Evolutionary conservation across 1,284 basidiomycete genomes (phyloP).

Genomic region (Porogramme epimiltina): DNA sequence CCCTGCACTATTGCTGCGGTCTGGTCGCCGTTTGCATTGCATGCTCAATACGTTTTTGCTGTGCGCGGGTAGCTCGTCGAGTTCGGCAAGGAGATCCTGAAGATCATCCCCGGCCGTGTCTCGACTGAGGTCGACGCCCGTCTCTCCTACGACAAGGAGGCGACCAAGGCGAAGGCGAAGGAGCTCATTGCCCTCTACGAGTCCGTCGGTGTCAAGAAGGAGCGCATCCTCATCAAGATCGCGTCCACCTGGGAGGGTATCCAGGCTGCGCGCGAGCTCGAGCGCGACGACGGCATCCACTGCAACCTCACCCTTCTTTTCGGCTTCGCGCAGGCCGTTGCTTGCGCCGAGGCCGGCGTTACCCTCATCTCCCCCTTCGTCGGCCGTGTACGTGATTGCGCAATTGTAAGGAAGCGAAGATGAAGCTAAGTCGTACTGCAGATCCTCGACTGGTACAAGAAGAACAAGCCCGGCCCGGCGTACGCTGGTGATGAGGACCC

Average conservation of each 20-base stretch:
- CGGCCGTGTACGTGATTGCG: conserved; percentile 71
- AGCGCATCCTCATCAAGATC: conserved; percentile 98
- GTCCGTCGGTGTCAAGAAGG: conserved; percentile 87
- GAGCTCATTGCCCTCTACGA: conserved; percentile 95
- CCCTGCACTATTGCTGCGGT: neutral
- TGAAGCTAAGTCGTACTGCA: conserved; percentile 30
- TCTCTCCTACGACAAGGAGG: conserved; percentile 95
- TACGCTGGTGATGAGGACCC: conserved; percentile 92
- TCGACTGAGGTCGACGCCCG: conserved; percentile 99
- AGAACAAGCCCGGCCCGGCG: conserved; percentile 74
- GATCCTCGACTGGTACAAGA: conserved; percentile 98
- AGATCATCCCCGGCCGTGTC: conserved; percentile 96
- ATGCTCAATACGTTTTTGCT: neutral
- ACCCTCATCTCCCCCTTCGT: conserved; percentile 99
- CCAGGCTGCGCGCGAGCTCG: conserved; percentile 96
- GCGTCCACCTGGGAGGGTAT: conserved; percentile 99
- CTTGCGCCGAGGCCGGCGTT: conserved; percentile 96
- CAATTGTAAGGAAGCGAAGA: neutral
- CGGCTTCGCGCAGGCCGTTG: conserved; percentile 97
- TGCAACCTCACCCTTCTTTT: conserved; percentile 99
- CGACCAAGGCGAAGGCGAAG: conserved; percentile 90
- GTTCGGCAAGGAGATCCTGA: conserved; percentile 95
- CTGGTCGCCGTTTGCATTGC: neutral
- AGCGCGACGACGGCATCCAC: conserved; percentile 92
- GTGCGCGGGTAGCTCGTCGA: conserved; percentile 74